These are phyloP conservation scores for Fulvia fulva DNA, from an alignment of 2,329 filamentous ascomycete genomes.

Conservation along the genomic window DNA sequence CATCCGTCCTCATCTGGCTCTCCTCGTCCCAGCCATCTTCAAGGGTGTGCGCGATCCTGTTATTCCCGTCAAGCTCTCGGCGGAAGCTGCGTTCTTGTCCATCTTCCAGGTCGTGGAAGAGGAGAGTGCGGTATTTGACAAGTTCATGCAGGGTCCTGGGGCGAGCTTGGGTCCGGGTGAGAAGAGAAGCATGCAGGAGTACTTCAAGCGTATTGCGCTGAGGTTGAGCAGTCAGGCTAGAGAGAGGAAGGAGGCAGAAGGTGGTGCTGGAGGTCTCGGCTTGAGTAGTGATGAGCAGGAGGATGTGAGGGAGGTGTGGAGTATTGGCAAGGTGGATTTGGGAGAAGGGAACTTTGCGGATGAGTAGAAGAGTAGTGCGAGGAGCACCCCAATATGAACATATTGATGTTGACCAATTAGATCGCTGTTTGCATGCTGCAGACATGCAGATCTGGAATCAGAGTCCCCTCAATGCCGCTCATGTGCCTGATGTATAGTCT, in stretches of 20 bases:
- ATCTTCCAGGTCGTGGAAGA: constrained; percentile 88
- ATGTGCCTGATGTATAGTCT: too few species aligned
- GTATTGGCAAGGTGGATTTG: constrained; percentile 83
- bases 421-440: too few species aligned
- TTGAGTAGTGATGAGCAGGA: constrained; percentile 87
- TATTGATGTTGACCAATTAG: too few species aligned
- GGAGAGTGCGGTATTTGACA: constrained; percentile 82
- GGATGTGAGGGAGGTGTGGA: constrained; percentile 94
- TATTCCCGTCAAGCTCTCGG: constrained; percentile 91
- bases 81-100: constrained; percentile 88
- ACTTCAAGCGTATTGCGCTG: constrained; percentile 89
- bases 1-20: constrained; percentile 72
- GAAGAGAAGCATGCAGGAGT: constrained; percentile 90
- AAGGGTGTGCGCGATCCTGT: constrained; percentile 83
- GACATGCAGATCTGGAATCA: too few species aligned
- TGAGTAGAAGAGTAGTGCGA: constrained; percentile 12
- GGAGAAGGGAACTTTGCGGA: constrained; percentile 48
- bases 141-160: constrained; percentile 71
- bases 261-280: constrained; percentile 78
- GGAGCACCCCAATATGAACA: not conserved
- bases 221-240: constrained; percentile 80
- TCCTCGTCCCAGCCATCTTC: constrained; percentile 82
- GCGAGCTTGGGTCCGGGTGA: constrained; percentile 64
- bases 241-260: constrained; percentile 87
- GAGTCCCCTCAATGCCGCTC: too few species aligned